Conservation (phyloP, 805 yeast genomes). For the Osmozyma mogii region DNA sequence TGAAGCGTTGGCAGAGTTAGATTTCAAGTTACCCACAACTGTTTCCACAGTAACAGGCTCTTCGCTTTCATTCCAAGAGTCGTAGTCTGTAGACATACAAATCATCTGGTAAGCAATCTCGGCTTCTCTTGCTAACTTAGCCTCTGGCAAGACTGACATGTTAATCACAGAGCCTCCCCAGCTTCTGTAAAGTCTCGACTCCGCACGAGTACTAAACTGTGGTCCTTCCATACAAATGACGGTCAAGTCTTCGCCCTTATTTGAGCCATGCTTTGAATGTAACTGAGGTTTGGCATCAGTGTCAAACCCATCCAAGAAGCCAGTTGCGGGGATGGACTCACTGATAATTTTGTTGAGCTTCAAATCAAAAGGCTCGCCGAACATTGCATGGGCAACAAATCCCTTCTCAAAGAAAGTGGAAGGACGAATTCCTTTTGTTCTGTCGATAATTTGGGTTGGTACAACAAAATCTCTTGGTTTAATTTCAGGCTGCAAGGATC, state of each 20-base stretch:
- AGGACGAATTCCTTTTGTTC: conserved; percentile 91
- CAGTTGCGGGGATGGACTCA: conserved; percentile 35
- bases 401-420: conserved; percentile 88
- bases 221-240: conserved; percentile 99
- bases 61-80: conserved; percentile 93
- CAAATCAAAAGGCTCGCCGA: conserved; percentile 93
- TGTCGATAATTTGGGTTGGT: conserved; percentile 92
- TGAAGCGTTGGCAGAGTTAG: conserved; percentile 84
- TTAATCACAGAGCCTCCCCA: conserved; percentile 95
- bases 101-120: conserved; percentile 96
- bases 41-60: conserved; percentile 98
- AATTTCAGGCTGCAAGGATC: conserved; percentile 83
- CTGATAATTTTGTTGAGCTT: conserved; percentile 60
- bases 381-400: conserved; percentile 93
- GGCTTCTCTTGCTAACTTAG: conserved; percentile 94
- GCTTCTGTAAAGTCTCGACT: conserved; percentile 72
- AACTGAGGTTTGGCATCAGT: conserved; percentile 32
- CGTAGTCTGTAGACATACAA: conserved; percentile 98
- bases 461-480: conserved; percentile 94
- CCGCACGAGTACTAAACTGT: conserved; percentile 94
- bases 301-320: conserved; percentile 48
- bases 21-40: conserved; percentile 82
- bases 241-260: conserved; percentile 63
- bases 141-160: conserved; percentile 97
- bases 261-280: conserved; percentile 55